Evolutionary conservation across 192 early-diverging fungal species (phyloP), one percentile per base, ranked within the genome.

Genomic region (Umbelopsis isabellina): DNA sequence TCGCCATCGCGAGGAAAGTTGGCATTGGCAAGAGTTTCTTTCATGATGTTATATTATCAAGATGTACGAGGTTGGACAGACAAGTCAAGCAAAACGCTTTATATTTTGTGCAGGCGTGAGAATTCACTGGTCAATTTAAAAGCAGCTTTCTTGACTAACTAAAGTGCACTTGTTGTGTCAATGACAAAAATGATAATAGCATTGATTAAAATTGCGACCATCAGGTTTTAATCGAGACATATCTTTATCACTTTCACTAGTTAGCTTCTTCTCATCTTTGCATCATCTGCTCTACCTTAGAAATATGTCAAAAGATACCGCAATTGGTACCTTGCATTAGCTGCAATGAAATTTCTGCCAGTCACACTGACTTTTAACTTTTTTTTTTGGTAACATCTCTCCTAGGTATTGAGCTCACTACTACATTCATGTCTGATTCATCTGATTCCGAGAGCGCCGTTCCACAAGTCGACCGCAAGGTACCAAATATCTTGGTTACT

Each of bases 401-500:
- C 23, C 1, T 6, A 12, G 12, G 22, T 10, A 6, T 23, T 27
- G 21, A 53, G 4, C 51, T 35, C 55, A 20, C 12, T 8, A 16
- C 12, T 35, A 15, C 2, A 55, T 15, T 12, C n/a, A 61, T 61
- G 55, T 61, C 55, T 1, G 55, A 61, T 61, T 61, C 55, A 22
- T 65, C 25, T 2, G 55, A 71, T 21, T 47, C 55, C 45, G 58
- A 61, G 35, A 49, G 66, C 11, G 22, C 12, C 25, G 50, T 15
- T 48, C n/a, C 21, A 44, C 49, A 48, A 49, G 50, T 13, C 44
- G 65, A 70, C 10, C 76, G 68, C 8, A 21, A 75, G 75, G 73
- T 76, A 66, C 93, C 93, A 41, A 95, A 93, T 68, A 91, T 95
- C 22, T 82, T 95, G 45, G 89, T 95, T 23, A 95, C 93, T 1